Base-by-base conservation (phyloP, 192 early-diverging fungal species). In the Chytriomyces hyalinus region DNA sequence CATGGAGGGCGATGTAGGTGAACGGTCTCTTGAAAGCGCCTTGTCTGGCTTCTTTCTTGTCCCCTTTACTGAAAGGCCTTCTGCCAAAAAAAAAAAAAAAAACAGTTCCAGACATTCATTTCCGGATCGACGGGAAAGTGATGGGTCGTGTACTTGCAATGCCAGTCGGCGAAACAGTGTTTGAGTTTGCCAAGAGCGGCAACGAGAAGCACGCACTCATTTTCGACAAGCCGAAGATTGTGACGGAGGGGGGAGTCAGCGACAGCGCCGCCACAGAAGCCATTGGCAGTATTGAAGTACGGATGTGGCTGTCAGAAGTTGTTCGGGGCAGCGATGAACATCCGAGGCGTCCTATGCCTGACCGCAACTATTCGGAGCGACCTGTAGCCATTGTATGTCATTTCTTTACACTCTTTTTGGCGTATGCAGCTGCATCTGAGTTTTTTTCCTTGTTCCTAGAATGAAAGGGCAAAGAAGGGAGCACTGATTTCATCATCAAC, bases 401-500 rank as follows among this genome's bases (percentile, higher is more conserved):
- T 26, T 26, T 26, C 24, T 26, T 26, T 26, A 26, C 24, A 26
- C 24, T 26, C 24, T 26, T 26, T 26, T 26, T 26, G 24, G 0
- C 24, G 24, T 26, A 26, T 0, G 24, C 24, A 26, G 24, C 51
- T 57, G 10, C 11, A 57, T 0, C 24, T 26, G 24, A 26, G 24
- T 26, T 26, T 26, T 26, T 26, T 26, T 26, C 24, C 24, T 26
- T 26, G 0, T 26, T 26, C 24, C 24, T 0, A 57, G 51, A 57
- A 57, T 57, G 51, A 57, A 57, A 10, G 51, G 11, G 51, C 51
- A 57, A 57, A 57, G n/a, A 57, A 57, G 51, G 51, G 51, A n/a
- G 51, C 51, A 10, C 51, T 57, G 11, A 57, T 57, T n/a, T 57
- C 51, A 57, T 10, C 51, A 15, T 57, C n/a, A 57, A 57, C 51